phyloP scores from a whole-genome alignment of 139 green algal species.

The Picochlorum sp. region DNA sequence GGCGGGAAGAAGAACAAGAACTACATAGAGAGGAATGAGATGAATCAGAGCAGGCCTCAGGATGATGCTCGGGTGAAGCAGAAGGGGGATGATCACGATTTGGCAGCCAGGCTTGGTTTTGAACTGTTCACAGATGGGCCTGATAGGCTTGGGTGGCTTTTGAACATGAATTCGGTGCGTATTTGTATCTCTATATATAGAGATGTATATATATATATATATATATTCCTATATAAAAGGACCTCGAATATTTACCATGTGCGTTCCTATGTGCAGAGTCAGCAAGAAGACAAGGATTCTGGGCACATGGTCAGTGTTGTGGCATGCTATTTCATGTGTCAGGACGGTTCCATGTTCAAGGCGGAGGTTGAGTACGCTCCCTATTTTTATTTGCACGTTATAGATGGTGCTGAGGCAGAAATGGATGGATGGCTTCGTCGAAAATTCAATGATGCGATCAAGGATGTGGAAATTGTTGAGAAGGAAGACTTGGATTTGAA shows the following conservation, averaged over 20 bases:
- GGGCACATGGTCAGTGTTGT: conserved; percentile 59
- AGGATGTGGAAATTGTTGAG: conserved; percentile 58
- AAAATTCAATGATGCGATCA: conserved; percentile 61
- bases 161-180: conserved; percentile 79
- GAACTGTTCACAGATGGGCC: conserved; percentile 55
- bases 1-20: conserved; percentile 5
- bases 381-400: conserved; percentile 89
- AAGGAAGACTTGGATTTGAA: conserved; percentile 94
- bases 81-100: conserved; percentile 42
- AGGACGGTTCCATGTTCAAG: conserved; percentile 93
- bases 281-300: conserved; percentile 71
- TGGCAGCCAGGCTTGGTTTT: conserved; percentile 71
- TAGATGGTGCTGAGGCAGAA: conserved; percentile 66
- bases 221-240: background rate
- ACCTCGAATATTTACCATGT: background rate
- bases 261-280: conserved; percentile 51
- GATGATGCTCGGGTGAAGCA: conserved; percentile 15
- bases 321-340: conserved; percentile 92
- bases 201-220: no score
- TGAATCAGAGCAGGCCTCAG: background rate
- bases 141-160: conserved; percentile 81
- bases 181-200: background rate
- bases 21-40: conserved; percentile 1
- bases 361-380: conserved; percentile 66
- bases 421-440: conserved; percentile 77